Base-by-base conservation (phyloP, 2,329 filamentous ascomycete genomes). In the Ciborinia camelliae region DNA sequence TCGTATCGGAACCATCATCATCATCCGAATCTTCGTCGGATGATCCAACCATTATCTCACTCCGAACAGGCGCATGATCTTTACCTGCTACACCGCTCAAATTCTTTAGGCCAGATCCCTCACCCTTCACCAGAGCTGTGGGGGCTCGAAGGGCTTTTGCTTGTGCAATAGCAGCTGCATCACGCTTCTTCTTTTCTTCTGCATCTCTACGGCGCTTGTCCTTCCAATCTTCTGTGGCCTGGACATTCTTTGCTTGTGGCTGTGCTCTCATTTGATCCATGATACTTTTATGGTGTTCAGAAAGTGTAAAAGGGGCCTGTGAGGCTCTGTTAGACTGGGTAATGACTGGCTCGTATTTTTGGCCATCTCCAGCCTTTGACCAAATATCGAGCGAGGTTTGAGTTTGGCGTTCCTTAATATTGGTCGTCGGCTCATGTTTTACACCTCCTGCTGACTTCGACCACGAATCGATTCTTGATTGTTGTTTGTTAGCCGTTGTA, bases 21-120 rank as follows among this genome's bases (percentile, higher is more conserved):
- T 90, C 84, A 54, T 91, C 88, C 67, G 91, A 90, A 67, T 95
- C 92, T 3, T 87, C 89, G 66, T 82, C 81, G 20, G 88, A 90
- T 37, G 86, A 88, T 7, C 85, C 88, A 50, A 97, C 91, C 92
- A 98, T 97, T 76, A 98, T 92, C 69, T 94, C 92, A 73, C 89
- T 90, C 68, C 90, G 90, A 1, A 84, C 82, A 1, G 85, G 84
- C 3, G 85, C 83, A 73, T 94, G 90, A 63, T 95, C 92, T 77
- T 94, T 95, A 66, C 91, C 91, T 64, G 85, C 80, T 1, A 92
- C 81, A 43, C 90, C 82, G 20, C 89, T 85, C 58, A 96, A 82
- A 32, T 88, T 88, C 68, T 85, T 83, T 12, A 95, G 78, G 26
- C 90, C 92, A 65, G 91, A 95, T 2, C 91, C 91, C 74, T 92